Evolutionary conservation across 2,329 filamentous ascomycete species (phyloP).

Genomic region (Lecanosticta acicola): DNA sequence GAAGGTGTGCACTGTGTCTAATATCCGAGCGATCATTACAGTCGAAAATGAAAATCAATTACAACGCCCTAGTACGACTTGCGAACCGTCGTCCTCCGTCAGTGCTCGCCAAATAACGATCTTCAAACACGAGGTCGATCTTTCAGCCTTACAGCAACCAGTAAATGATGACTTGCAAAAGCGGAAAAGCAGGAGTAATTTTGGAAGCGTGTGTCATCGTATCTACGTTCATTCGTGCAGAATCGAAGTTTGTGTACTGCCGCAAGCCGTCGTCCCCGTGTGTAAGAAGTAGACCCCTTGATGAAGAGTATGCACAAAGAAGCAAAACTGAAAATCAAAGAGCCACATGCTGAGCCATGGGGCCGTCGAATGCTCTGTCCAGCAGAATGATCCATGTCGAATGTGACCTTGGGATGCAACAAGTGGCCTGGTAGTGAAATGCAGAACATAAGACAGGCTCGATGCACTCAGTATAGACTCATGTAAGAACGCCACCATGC

Average conservation of each 20-base stretch:
- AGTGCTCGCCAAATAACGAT: background rate
- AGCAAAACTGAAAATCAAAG: slow-evolving; percentile 4
- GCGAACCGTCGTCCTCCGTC: background rate
- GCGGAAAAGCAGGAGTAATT: background rate
- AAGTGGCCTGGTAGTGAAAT: background rate
- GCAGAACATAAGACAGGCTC: slow-evolving; percentile 9
- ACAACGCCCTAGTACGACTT: background rate
- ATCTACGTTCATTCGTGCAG: slow-evolving; percentile 2
- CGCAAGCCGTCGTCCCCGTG: background rate
- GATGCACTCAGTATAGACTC: slow-evolving; percentile 13
- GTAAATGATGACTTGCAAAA: slow-evolving; percentile 3
- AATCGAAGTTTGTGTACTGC: slow-evolving; percentile 3
- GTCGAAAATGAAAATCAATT: background rate
- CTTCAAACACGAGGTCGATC: background rate
- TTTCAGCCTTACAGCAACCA: background rate
- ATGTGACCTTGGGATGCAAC: background rate
- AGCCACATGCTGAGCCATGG: slow-evolving; percentile 4
- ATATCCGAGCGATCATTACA: background rate
- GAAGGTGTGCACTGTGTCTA: background rate
- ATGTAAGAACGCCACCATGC: slow-evolving; percentile 18
- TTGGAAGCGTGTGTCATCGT: too few relatives aligned
- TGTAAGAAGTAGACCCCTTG: background rate
- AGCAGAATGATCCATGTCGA: slow-evolving; percentile 3
- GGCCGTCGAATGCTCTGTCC: slow-evolving; percentile 5
- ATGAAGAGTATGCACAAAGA: slow-evolving; percentile 6